phyloP scores from a whole-genome alignment of 2,329 filamentous ascomycete species.

The Fusarium vanettenii region DNA sequence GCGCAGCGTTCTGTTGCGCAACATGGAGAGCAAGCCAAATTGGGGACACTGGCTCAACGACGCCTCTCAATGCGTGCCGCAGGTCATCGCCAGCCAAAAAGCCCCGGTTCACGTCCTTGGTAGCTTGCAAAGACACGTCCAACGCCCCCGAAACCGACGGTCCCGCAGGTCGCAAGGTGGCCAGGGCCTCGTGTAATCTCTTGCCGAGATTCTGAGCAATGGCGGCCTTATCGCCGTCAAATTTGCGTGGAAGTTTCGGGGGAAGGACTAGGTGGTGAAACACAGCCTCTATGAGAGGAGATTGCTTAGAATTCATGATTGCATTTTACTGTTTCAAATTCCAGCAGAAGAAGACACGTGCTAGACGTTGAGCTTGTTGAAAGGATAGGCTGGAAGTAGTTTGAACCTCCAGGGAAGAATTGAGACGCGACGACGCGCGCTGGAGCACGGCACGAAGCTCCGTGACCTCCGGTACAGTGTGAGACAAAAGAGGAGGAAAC shows the following conservation, averaged over 20 bases:
- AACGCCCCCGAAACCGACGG: neutral
- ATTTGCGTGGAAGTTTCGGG: slow-evolving; percentile 18
- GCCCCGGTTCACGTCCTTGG: slow-evolving; percentile 1
- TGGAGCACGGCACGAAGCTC: neutral
- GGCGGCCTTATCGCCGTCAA: slow-evolving; percentile 6
- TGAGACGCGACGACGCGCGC: neutral
- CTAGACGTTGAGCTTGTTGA: neutral
- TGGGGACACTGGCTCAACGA: neutral
- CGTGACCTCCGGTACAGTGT: neutral
- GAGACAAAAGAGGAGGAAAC: neutral
- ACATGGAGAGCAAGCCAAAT: slow-evolving; percentile 34
- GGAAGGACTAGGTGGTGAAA: slow-evolving; percentile 43
- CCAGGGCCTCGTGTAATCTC: slow-evolving; percentile 16
- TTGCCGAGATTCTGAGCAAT: neutral
- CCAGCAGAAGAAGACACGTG: neutral
- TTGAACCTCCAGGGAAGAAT: neutral
- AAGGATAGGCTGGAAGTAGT: neutral
- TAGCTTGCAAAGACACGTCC: slow-evolving; percentile 4
- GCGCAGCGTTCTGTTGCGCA: slow-evolving; percentile 47
- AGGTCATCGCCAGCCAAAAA: neutral
- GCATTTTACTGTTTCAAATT: neutral
- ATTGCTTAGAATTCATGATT: neutral
- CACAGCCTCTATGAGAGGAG: slow-evolving; percentile 8
- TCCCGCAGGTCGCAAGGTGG: neutral
- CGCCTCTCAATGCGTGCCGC: neutral